Percentiles rank a stretch among this genome's conserved stretches.
These are phyloP conservation scores for Trichosporon asahii DNA, from an alignment of 1,284 basidiomycete genomes.

Conservation along the genomic window DNA sequence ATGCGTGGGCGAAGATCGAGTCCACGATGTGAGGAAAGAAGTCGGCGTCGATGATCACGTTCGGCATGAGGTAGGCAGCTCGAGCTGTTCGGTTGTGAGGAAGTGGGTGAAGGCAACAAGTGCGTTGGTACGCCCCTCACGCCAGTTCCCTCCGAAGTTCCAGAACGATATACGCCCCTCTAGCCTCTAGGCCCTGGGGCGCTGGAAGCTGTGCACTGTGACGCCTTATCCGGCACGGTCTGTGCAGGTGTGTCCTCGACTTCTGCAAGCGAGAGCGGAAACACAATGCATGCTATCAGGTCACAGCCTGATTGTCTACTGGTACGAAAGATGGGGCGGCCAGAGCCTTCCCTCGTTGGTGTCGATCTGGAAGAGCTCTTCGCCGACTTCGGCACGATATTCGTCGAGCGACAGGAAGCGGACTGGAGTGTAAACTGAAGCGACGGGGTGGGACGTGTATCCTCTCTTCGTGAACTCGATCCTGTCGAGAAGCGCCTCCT, in stretches of 20 bases:
- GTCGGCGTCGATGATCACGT: conserved; percentile 2
- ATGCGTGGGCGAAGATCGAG: conserved; percentile 1
- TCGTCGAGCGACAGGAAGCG: neutral
- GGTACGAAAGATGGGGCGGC: no score
- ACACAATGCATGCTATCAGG: neutral
- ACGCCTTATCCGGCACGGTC: neutral
- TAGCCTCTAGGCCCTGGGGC: no score
- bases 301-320: neutral
- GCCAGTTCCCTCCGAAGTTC: no score
- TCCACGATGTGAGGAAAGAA: conserved; percentile 19
- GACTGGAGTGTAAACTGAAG: neutral
- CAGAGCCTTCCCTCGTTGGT: neutral
- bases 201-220: no score
- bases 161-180: neutral
- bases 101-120: neutral
- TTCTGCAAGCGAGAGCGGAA: no score
- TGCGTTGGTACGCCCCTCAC: no score
- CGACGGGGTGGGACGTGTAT: neutral
- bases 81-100: neutral
- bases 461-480: neutral
- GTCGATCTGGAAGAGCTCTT: neutral
- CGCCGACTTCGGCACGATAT: neutral
- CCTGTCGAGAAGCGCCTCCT: neutral
- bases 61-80: neutral
- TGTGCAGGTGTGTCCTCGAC: no score